Percentiles rank a stretch among this genome's conserved stretches.
Conservation (phyloP, 306 rosid genomes). For the Phaseolus lunatus region DNA sequence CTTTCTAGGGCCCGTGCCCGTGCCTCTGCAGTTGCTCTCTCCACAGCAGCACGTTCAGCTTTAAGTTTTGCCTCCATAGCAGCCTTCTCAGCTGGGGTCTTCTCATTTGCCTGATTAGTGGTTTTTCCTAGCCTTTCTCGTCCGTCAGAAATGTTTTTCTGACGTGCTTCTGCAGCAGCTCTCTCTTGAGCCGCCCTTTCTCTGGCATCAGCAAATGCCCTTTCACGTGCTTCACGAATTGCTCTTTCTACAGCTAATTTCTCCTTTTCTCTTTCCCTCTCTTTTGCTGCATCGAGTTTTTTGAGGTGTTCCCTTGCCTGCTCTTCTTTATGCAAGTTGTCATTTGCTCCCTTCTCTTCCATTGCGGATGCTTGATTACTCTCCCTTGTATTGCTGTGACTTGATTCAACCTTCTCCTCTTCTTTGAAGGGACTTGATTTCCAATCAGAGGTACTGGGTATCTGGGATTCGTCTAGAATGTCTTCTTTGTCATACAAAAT, state of each 20-base stretch:
- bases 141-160: constrained; percentile 63
- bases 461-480: constrained; percentile 47
- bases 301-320: constrained; percentile 59
- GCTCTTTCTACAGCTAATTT: constrained; percentile 84
- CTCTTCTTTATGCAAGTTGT: constrained; percentile 52
- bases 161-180: constrained; percentile 76
- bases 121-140: constrained; percentile 69
- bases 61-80: constrained; percentile 82
- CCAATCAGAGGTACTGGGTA: constrained; percentile 52
- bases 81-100: constrained; percentile 71
- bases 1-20: constrained; percentile 85
- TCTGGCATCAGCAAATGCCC: constrained; percentile 89
- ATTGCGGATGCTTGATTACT: constrained; percentile 44
- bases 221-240: constrained; percentile 89
- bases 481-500: constrained; percentile 38
- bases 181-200: constrained; percentile 77
- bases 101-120: constrained; percentile 59
- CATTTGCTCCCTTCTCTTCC: constrained; percentile 56
- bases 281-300: constrained; percentile 68
- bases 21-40: constrained; percentile 91
- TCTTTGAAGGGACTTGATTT: constrained; percentile 42
- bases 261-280: constrained; percentile 76
- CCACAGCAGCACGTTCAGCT: constrained; percentile 93
- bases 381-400: constrained; percentile 40
- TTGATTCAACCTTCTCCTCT: constrained; percentile 49